Evolutionary conservation across 768 basidiomycete genomes (phyloP), one percentile per base, ranked within the genome.

Genomic region (Suillus subalutaceus): DNA sequence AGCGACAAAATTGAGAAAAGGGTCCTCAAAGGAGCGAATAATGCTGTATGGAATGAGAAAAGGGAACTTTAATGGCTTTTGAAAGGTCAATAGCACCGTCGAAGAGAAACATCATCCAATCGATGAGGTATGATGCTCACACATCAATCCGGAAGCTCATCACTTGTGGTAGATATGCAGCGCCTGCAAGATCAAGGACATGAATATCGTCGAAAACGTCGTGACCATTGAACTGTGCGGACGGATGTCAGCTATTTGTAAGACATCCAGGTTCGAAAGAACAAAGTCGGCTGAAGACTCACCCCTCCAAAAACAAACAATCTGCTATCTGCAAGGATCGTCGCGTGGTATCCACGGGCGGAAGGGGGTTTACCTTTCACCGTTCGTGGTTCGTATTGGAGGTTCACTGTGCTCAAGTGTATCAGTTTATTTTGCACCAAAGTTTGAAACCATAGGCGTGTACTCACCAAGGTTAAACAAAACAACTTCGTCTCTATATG

Each of bases 151-250:
- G 81, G 72, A 90, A 91, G 75, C 89, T 89, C 67, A 91, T 93
- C 12, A 95, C 93, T 75, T 97, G 95, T 0, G 95, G 94, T 26
- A 97, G 79, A 78, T 96, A 97, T 44, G 93, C 94, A 6, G 89
- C 86, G 12, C 91, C 93, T 5, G 93, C 93, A 41, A 97, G 83
- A 72, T 98, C 96, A 55, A 97, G 81, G 46, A 91, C 84, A 77
- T 91, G 85, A 44, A 96, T 89, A 78, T 97, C 96, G 69, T 95
- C 93, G 71, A 88, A 95, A 4, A 92, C 88, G 20, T 88, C 88
- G 60, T 85, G 86, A 2, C 95, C 96, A 55, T 96, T 94, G 72
- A 90, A 91, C 60, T 77, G 62, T 30, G 18, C n/a, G 35, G 13
- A 62, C 20, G 3, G 0, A 80, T 71, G 37, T 65, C 3, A 58